A percentile compares a stretch with the other conserved stretches of the same genome.
These are phyloP conservation scores for Aspergillus neoniger DNA, from an alignment of 2,329 filamentous ascomycete genomes.

Conservation along the genomic window DNA sequence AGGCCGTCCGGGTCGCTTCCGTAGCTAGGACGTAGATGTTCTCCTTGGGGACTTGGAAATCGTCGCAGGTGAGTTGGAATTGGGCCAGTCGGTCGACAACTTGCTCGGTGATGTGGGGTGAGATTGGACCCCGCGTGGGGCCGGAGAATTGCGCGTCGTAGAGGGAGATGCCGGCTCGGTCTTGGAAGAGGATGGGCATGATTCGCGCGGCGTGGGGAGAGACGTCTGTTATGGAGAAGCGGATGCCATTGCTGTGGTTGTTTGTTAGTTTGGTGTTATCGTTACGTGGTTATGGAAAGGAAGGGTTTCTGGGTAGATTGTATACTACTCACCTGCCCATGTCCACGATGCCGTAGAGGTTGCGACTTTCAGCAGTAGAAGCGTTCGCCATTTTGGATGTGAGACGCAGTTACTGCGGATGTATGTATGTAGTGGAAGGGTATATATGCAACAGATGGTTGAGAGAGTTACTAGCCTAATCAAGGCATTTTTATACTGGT, in stretches of 20 bases:
- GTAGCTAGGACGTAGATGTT: conserved; percentile 80
- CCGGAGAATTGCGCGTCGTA: conserved; percentile 72
- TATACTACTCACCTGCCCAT: conserved; percentile 40
- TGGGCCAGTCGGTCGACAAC: conserved; percentile 68
- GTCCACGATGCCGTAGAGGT: conserved; percentile 42
- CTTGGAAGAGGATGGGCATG: conserved; percentile 74
- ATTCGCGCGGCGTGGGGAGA: conserved; percentile 69
- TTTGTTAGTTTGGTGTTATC: background rate
- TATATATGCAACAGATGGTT: background rate
- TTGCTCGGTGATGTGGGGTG: conserved; percentile 60
- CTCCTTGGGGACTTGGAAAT: conserved; percentile 64
- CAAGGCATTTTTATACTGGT: too few relatives aligned
- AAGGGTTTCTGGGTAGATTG: background rate
- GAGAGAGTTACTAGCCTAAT: too few relatives aligned
- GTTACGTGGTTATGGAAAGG: background rate
- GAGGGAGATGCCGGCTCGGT: conserved; percentile 78
- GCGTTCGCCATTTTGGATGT: conserved; percentile 9
- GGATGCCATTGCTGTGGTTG: conserved; percentile 76
- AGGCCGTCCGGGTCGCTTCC: conserved; percentile 80
- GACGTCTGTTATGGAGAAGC: conserved; percentile 86
- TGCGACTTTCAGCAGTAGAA: background rate
- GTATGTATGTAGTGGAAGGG: background rate
- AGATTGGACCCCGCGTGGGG: conserved; percentile 55
- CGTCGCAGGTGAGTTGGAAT: conserved; percentile 70
- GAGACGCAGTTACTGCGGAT: background rate